Conservation (phyloP, 83 land plant species). For the Picea abies region DNA sequence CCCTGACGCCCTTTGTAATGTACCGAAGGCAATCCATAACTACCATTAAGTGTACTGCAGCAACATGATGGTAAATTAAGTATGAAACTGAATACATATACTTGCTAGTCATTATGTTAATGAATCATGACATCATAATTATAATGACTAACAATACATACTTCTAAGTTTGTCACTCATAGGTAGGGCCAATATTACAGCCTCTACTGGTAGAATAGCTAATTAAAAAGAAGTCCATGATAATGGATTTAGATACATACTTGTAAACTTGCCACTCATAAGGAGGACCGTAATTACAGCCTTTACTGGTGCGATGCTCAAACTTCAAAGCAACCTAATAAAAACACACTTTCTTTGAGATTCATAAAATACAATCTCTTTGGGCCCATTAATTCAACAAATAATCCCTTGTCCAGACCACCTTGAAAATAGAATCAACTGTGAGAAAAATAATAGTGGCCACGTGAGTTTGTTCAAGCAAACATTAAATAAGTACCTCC, state of each 20-base stretch:
- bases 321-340: slow-evolving; percentile 77
- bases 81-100: not conserved
- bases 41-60: slow-evolving; percentile 72
- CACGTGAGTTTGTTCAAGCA: not conserved
- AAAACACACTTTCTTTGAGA: not conserved
- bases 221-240: not conserved
- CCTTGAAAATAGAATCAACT: not conserved
- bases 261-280: slow-evolving; percentile 91
- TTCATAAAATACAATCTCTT: not conserved
- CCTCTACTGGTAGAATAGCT: not conserved
- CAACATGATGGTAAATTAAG: not conserved
- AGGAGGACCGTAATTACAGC: slow-evolving; percentile 85
- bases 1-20: slow-evolving; percentile 86
- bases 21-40: slow-evolving; percentile 83
- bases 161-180: not conserved
- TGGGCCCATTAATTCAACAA: not conserved
- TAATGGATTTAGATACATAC: slow-evolving; percentile 32
- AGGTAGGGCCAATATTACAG: not conserved
- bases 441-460: not conserved
- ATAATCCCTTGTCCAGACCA: not conserved
- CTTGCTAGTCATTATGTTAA: not conserved
- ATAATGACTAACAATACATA: too few species aligned
- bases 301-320: slow-evolving; percentile 86
- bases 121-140: not conserved
- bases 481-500: slow-evolving; percentile 46